phyloP scores from a whole-genome alignment of 192 early-diverging fungal genomes.

The Mycoemilia scoparia region DNA sequence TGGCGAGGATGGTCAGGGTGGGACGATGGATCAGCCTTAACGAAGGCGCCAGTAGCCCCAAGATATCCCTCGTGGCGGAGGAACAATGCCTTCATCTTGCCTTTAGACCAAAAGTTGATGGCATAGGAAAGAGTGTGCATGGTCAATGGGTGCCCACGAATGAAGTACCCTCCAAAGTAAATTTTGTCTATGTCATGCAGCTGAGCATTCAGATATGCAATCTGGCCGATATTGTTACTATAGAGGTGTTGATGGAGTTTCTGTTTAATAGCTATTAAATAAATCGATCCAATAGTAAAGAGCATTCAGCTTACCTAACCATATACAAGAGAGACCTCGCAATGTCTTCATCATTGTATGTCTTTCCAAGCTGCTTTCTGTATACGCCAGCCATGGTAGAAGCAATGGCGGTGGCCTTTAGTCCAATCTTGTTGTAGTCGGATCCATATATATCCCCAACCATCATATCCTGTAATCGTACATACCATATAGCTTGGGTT shows the following conservation, averaged over 20 bases:
- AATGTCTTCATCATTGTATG: slow-evolving; percentile 64
- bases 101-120: slow-evolving; percentile 95
- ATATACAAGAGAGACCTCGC: slow-evolving; percentile 80
- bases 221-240: slow-evolving; percentile 99
- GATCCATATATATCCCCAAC: slow-evolving; percentile 92
- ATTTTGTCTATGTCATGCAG: slow-evolving; percentile 73
- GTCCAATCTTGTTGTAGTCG: slow-evolving; percentile 80
- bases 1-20: slow-evolving; percentile 3
- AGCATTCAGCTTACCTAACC: no score
- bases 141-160: slow-evolving; percentile 86
- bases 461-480: slow-evolving; percentile 58
- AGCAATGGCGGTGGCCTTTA: slow-evolving; percentile 85
- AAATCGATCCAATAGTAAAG: neutral
- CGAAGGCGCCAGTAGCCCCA: slow-evolving; percentile 75
- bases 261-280: slow-evolving; percentile 1
- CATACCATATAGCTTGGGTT: neutral
- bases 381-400: slow-evolving; percentile 93
- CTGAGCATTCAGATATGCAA: slow-evolving; percentile 91
- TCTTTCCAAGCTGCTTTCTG: slow-evolving; percentile 51
- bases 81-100: slow-evolving; percentile 83
- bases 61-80: slow-evolving; percentile 94
- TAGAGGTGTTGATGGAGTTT: no score
- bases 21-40: neutral
- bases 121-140: slow-evolving; percentile 97
- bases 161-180: slow-evolving; percentile 97